Evolutionary conservation across 2,329 filamentous ascomycete species (phyloP), one percentile per base, ranked within the genome.

Genomic region (Fusarium foetens): DNA sequence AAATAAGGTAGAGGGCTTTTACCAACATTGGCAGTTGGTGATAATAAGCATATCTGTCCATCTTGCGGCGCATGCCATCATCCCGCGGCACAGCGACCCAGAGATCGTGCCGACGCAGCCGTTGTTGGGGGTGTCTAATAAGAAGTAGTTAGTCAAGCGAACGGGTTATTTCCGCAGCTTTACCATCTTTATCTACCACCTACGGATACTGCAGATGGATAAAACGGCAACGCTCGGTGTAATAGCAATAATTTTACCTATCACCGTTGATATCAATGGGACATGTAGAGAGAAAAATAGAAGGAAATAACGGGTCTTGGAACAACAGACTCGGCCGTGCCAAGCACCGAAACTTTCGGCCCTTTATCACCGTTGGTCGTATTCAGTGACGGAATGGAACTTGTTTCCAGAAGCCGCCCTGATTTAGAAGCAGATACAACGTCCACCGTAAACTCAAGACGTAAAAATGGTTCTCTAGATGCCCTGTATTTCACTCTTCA

Each of bases 31-130:
- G 66, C 63, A 63, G 62, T 62, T 62, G 38, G 52, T 46, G 73
- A 66, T 45, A 69, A 77, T 77, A 77, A 77, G 75, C 75, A 77
- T 77, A 77, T 77, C 72, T 76, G 75, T 71, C 63, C 68, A 77
- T 75, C 68, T 70, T 63, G 67, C 68, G 72, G 70, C 70, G 64
- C 61, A 75, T 77, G 71, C 74, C 75, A 77, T 77, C 74, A 75
- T 77, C 72, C 64, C 61, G 68, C 64, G 68, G 70, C 68, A 66
- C 62, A 70, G 67, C 67, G 75, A 72, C 63, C 64, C 71, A 74
- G 68, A 63, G 74, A 72, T 75, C 63, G 66, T 77, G 75, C 75
- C 75, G 75, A 75, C 74, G 65, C 74, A 77, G 72, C 75, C 75
- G 75, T 77, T 68, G 14, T 61, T 69, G 65, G 70, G 73, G 63